Percentiles rank a stretch among this genome's conserved stretches.
Conservation (phyloP, 805 yeast species). For the Pichia rugopelliculosa region DNA sequence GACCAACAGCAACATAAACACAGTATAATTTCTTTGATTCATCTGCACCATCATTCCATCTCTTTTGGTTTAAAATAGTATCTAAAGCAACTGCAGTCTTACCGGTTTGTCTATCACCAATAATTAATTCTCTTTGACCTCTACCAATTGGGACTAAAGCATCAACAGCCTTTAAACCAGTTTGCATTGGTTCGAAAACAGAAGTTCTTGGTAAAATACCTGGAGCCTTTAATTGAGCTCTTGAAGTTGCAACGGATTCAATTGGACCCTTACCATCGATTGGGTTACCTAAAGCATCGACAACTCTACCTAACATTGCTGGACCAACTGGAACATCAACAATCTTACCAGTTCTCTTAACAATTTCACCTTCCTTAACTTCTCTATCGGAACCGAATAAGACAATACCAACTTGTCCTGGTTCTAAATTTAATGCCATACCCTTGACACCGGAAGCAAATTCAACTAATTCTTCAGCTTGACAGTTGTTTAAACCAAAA, state of each 20-base stretch:
- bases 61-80: conserved; percentile 97
- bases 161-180: conserved; percentile 98
- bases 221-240: conserved; percentile 99
- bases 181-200: conserved; percentile 98
- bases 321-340: conserved; percentile 99
- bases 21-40: conserved; percentile 98
- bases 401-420: conserved; percentile 99
- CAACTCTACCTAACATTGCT: conserved; percentile 96
- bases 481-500: conserved; percentile 98
- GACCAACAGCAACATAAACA: conserved; percentile 99
- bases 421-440: conserved; percentile 99
- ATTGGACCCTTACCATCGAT: conserved; percentile 99
- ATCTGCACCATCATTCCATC: conserved; percentile 93
- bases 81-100: conserved; percentile 99
- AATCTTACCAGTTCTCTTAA: conserved; percentile 99
- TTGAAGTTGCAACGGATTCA: conserved; percentile 71
- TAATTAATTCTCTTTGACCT: conserved; percentile 99
- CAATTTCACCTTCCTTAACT: conserved; percentile 99
- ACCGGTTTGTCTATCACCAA: conserved; percentile 99
- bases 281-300: conserved; percentile 98
- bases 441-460: conserved; percentile 99
- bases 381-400: conserved; percentile 98
- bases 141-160: conserved; percentile 99
- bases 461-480: conserved; percentile 99
- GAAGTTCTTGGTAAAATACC: conserved; percentile 99